phyloP scores from a whole-genome alignment of 768 basidiomycete genomes.

The Leccinum boreale region DNA sequence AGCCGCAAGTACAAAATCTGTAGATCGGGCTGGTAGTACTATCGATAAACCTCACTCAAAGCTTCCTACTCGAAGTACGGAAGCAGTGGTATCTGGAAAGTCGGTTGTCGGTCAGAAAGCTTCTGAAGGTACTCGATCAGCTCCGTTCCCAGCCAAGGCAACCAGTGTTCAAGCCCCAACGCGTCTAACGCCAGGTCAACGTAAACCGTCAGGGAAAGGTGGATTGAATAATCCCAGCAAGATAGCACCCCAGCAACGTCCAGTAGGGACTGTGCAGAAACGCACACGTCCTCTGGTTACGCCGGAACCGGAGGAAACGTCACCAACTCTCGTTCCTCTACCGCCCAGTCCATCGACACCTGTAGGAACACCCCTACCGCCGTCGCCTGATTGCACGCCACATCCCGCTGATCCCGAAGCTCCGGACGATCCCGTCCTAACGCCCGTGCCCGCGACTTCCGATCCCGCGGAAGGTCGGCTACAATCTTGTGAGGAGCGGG shows the following conservation, averaged over 20 bases:
- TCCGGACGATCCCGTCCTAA: constrained; percentile 3
- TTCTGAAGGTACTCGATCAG: neutral
- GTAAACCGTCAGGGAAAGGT: constrained; percentile 11
- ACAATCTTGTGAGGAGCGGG: constrained; percentile 1
- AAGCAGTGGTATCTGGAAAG: constrained; percentile 1
- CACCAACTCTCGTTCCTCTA: constrained; percentile 17
- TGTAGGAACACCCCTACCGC: constrained; percentile 17
- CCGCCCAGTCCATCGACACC: constrained; percentile 23
- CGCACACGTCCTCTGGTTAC: constrained; percentile 12
- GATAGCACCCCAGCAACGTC: constrained; percentile 8
- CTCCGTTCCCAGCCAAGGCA: constrained; percentile 10
- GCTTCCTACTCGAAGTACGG: constrained; percentile 5
- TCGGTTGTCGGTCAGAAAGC: constrained; percentile 8
- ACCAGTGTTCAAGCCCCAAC: neutral
- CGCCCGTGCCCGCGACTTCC: neutral
- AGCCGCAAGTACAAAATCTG: neutral
- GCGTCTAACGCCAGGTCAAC: neutral
- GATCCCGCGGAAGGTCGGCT: neutral
- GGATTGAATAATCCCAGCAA: constrained; percentile 3
- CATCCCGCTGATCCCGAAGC: neutral
- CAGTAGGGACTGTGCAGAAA: constrained; percentile 4
- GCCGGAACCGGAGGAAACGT: constrained; percentile 10
- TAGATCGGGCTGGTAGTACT: neutral
- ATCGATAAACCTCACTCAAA: constrained; percentile 10
- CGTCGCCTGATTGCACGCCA: constrained; percentile 14